Evolutionary conservation across 1,284 basidiomycete genomes (phyloP).

Genomic region (Ganoderma multipileum): DNA sequence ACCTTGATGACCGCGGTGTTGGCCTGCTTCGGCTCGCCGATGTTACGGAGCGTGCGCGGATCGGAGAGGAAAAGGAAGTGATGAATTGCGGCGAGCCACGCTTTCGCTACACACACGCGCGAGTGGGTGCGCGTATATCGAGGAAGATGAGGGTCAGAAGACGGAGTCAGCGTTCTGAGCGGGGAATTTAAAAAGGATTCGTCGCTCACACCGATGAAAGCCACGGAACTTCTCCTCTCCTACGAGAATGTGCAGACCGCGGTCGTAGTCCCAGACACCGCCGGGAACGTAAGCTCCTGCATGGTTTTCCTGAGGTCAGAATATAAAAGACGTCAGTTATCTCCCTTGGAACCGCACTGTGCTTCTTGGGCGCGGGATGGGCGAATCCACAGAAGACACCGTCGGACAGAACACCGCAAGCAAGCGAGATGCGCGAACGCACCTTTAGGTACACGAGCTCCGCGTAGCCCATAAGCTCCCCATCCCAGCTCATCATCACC

Average conservation of each 20-base stretch:
- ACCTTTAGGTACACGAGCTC: constrained; percentile 62
- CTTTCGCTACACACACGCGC: constrained; percentile 45
- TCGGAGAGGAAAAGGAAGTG: constrained; percentile 60
- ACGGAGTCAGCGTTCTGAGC: not conserved
- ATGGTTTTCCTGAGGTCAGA: constrained; percentile 48
- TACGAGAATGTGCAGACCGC: constrained; percentile 55
- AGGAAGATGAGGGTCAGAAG: constrained; percentile 2
- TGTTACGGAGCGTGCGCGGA: constrained; percentile 50
- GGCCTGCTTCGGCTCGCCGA: constrained; percentile 53
- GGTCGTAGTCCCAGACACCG: constrained; percentile 54
- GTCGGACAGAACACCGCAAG: not conserved
- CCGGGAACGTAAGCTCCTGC: constrained; percentile 48
- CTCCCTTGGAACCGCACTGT: not conserved
- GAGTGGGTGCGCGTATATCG: not conserved
- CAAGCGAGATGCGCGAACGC: not conserved
- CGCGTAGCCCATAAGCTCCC: constrained; percentile 59
- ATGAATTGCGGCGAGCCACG: constrained; percentile 52
- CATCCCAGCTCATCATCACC: constrained; percentile 59
- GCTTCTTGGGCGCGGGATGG: not conserved
- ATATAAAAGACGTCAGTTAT: not conserved
- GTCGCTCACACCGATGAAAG: constrained; percentile 45
- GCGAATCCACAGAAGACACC: not conserved
- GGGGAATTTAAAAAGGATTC: no score
- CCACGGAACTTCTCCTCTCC: constrained; percentile 58
- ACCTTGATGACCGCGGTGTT: constrained; percentile 45